Conservation (phyloP, 768 basidiomycete species). For the Psilocybe cyanescens region DNA sequence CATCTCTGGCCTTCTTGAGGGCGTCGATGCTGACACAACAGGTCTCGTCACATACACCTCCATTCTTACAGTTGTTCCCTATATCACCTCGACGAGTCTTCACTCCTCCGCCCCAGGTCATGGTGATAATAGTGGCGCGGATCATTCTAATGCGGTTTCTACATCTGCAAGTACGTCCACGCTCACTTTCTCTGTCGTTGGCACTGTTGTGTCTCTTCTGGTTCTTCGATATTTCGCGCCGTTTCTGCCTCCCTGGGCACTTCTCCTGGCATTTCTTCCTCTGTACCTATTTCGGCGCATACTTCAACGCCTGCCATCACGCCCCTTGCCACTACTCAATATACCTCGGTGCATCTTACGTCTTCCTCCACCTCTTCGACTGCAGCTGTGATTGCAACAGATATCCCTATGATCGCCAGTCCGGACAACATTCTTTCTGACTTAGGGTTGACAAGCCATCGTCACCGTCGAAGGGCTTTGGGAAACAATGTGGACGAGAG, state of each 20-base stretch:
- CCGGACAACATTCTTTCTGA: conserved; percentile 24
- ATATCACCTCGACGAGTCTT: conserved; percentile 21
- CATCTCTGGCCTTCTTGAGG: conserved; percentile 22
- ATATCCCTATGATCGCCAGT: conserved; percentile 26
- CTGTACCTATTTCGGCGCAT: background rate
- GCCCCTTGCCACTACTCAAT: background rate
- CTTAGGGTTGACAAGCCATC: conserved; percentile 22
- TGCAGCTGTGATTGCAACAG: background rate
- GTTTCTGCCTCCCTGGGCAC: no score
- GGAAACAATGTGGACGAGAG: conserved; percentile 18
- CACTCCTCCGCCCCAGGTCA: conserved; percentile 10
- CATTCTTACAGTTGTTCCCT: conserved; percentile 17
- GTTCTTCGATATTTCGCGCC: background rate
- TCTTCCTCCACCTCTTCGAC: background rate
- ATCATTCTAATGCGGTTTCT: background rate
- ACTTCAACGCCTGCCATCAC: background rate
- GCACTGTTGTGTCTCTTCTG: background rate
- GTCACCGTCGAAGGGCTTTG: conserved; percentile 25
- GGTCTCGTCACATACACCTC: conserved; percentile 26
- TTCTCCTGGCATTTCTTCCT: no score
- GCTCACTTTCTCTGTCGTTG: background rate
- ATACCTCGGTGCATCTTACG: background rate
- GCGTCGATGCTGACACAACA: conserved; percentile 20
- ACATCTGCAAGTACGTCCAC: background rate
- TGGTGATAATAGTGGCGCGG: background rate